Conservation (phyloP, 2,329 filamentous ascomycete genomes). For the Neurospora crassa region DNA sequence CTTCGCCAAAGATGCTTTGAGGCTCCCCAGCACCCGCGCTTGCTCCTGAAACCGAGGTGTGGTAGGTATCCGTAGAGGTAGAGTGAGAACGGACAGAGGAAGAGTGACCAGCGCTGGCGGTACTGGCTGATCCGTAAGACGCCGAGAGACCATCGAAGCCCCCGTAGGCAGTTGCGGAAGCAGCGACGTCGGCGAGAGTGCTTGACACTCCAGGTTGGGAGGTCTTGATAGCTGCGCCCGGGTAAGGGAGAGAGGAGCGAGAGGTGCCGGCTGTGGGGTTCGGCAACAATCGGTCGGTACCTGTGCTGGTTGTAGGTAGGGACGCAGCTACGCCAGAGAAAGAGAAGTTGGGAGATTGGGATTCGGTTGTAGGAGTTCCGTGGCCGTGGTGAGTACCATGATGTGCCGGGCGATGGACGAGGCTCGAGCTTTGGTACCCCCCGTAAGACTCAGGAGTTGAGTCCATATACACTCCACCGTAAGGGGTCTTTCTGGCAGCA, state of each 20-base stretch:
- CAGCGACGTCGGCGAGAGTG: slow-evolving; percentile 22
- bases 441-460: slow-evolving; percentile 22
- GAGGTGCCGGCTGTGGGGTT: slow-evolving; percentile 24
- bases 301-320: slow-evolving; percentile 24
- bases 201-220: not conserved
- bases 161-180: slow-evolving; percentile 13
- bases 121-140: slow-evolving; percentile 6
- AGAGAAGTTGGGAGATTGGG: slow-evolving; percentile 29
- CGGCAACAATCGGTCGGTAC: slow-evolving; percentile 24
- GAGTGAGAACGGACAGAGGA: slow-evolving; percentile 11
- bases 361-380: slow-evolving; percentile 16
- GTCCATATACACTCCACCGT: slow-evolving; percentile 26
- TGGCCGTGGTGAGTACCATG: not conserved
- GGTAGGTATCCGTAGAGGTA: slow-evolving; percentile 5
- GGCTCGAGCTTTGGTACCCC: slow-evolving; percentile 21
- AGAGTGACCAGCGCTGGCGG: slow-evolving; percentile 5
- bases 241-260: slow-evolving; percentile 19
- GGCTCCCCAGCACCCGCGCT: slow-evolving; percentile 9
- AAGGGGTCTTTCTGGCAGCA: slow-evolving; percentile 14
- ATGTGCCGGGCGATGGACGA: slow-evolving; percentile 25
- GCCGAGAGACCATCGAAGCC: slow-evolving; percentile 10
- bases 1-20: slow-evolving; percentile 17
- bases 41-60: slow-evolving; percentile 4
- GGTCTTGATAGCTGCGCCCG: slow-evolving; percentile 16
- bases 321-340: slow-evolving; percentile 33